A percentile compares a stretch with the other conserved stretches of the same genome.
Evolutionary conservation across 1,284 basidiomycete genomes (phyloP).

Genomic region (Moesziomyces parantarcticus): DNA sequence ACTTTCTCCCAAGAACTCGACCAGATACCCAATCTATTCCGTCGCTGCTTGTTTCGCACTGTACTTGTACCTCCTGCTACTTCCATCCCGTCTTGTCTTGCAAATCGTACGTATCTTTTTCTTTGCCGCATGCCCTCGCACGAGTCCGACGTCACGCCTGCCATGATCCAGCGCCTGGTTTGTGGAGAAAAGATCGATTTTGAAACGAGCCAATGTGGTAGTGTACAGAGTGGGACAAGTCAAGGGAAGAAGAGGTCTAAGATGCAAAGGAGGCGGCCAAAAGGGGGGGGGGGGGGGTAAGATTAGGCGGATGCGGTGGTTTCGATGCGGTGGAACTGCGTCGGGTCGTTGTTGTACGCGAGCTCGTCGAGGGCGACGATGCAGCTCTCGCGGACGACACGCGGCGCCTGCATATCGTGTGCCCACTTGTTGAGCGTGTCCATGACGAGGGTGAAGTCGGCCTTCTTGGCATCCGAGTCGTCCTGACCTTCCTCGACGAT

Average conservation of each 20-base stretch:
- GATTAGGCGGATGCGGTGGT: conserved; percentile 14
- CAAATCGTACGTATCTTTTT: neutral
- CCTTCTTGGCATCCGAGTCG: conserved; percentile 34
- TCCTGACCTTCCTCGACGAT: conserved; percentile 82
- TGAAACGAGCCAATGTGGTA: neutral
- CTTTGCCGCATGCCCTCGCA: neutral
- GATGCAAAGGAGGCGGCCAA: neutral
- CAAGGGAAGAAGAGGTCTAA: conserved; percentile 1
- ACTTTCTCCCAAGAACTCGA: neutral
- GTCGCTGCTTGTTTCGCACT: neutral
- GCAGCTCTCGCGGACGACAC: conserved; percentile 94
- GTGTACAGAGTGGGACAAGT: neutral
- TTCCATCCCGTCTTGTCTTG: conserved; percentile 1
- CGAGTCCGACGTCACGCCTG: too few relatives aligned
- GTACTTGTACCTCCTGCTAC: conserved; percentile 12
- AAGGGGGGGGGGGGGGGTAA: neutral
- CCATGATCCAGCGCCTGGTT: neutral
- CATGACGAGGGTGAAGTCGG: conserved; percentile 74
- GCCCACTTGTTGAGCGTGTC: conserved; percentile 88
- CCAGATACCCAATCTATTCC: conserved; percentile 27
- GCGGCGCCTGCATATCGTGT: conserved; percentile 79
- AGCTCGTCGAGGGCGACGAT: conserved; percentile 85
- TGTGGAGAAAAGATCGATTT: neutral
- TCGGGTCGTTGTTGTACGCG: conserved; percentile 66
- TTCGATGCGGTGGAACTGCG: conserved; percentile 66